Evolutionary conservation across 2,329 filamentous ascomycete genomes (phyloP).

Genomic region (Scedosporium minutisporum): DNA sequence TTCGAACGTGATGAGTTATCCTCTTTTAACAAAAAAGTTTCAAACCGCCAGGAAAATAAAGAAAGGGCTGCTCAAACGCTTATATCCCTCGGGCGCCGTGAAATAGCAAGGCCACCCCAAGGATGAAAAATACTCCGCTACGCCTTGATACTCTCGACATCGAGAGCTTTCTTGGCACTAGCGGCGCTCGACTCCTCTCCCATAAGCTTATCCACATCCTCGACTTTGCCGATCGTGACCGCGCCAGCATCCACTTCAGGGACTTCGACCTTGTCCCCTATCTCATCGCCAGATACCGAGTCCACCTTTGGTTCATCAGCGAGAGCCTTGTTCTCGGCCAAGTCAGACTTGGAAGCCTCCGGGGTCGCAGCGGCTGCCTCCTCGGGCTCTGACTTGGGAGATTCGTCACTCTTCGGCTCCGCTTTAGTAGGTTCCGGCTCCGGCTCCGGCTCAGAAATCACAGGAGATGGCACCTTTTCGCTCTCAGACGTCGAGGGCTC

Average conservation of each 20-base stretch:
- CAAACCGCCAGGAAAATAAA: neutral
- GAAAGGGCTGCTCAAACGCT: neutral
- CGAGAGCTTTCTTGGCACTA: neutral
- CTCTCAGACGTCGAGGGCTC: neutral
- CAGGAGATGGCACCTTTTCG: neutral
- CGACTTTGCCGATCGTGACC: neutral
- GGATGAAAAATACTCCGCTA: neutral
- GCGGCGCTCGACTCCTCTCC: neutral
- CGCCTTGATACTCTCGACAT: neutral
- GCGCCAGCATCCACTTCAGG: neutral
- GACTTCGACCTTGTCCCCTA: neutral
- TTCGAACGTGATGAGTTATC: too few species aligned
- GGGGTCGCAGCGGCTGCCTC: conserved; percentile 8
- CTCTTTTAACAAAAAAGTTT: too few species aligned
- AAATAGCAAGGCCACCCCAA: too few species aligned
- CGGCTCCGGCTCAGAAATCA: neutral
- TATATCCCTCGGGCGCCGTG: neutral
- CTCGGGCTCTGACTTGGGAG: neutral
- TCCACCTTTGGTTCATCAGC: neutral
- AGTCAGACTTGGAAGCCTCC: conserved; percentile 11
- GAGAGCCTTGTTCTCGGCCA: conserved; percentile 10
- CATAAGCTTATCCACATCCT: neutral
- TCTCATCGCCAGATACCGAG: neutral
- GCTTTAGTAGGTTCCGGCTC: neutral
- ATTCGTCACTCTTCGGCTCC: neutral